Evolutionary conservation across 2,329 filamentous ascomycete genomes (phyloP).

Genomic region (Curvularia spicifera): DNA sequence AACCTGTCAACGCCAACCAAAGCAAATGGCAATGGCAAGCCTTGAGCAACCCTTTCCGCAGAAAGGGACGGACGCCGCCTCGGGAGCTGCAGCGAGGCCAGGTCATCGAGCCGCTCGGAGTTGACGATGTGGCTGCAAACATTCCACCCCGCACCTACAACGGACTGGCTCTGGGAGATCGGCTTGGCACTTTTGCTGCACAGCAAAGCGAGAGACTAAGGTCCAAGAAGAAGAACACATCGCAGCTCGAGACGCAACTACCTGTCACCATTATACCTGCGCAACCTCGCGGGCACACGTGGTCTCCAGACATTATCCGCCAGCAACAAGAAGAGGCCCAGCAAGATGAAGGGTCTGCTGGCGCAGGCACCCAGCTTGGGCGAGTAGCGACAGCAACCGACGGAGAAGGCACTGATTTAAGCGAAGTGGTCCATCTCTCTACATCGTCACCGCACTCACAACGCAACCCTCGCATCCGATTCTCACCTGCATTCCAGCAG

Average conservation of each 20-base stretch:
- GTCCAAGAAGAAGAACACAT: conserved; percentile 46
- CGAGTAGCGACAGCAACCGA: conserved; percentile 28
- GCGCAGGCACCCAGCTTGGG: conserved; percentile 23
- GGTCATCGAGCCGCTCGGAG: conserved; percentile 53
- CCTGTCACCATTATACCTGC: conserved; percentile 68
- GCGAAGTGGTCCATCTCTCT: conserved; percentile 16
- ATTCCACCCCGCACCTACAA: conserved; percentile 54
- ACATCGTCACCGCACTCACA: conserved; percentile 24
- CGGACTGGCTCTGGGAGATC: conserved; percentile 53
- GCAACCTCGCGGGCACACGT: conserved; percentile 61
- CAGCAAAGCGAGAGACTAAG: conserved; percentile 55
- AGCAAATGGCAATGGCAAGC: conserved; percentile 56
- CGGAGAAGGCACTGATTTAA: conserved; percentile 23
- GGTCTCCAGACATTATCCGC: conserved; percentile 56
- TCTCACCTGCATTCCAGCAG: conserved; percentile 28
- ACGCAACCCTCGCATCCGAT: conserved; percentile 33
- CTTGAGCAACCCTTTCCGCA: conserved; percentile 64
- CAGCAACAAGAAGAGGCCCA: conserved; percentile 28
- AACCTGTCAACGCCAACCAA: conserved; percentile 19
- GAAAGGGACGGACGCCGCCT: conserved; percentile 64
- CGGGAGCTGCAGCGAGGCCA: conserved; percentile 65
- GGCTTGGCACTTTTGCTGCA: conserved; percentile 57
- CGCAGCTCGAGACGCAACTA: conserved; percentile 51
- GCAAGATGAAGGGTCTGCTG: conserved; percentile 25
- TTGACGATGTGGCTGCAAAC: conserved; percentile 44